Evolutionary conservation across 164 flowering plant species (phyloP).

Genomic region (Liriodendron chinense): DNA sequence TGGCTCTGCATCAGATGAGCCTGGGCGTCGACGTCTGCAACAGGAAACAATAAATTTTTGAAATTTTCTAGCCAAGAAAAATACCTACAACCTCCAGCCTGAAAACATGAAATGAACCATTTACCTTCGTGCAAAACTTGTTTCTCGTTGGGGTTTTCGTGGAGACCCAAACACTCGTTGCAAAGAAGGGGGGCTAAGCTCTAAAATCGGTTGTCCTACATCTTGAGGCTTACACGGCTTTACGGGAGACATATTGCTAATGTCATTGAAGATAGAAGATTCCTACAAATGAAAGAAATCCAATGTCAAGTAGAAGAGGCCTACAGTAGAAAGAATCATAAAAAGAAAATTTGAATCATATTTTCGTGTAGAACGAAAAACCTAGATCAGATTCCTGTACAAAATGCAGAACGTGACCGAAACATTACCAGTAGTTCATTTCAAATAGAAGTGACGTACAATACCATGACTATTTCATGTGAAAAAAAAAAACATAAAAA

Average conservation of each 20-base stretch:
- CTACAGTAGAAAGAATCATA: background rate
- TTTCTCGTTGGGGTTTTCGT: conserved; percentile 25
- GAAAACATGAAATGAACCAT: background rate
- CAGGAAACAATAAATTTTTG: background rate
- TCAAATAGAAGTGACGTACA: background rate
- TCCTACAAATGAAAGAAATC: conserved; percentile 27
- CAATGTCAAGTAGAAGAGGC: background rate
- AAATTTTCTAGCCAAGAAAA: background rate
- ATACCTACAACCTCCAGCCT: background rate
- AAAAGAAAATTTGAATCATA: background rate
- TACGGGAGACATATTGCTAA: conserved; percentile 44
- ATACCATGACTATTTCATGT: background rate
- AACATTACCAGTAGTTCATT: background rate
- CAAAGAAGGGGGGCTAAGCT: conserved; percentile 34
- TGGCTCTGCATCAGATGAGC: conserved; percentile 3
- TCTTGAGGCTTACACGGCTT: conserved; percentile 26
- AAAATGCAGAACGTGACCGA: background rate
- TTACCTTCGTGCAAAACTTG: conserved; percentile 33
- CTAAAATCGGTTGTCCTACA: conserved; percentile 32
- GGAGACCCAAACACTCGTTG: conserved; percentile 53
- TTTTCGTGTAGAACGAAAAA: background rate
- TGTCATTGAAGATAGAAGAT: conserved; percentile 39
- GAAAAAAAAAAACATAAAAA: too few relatives aligned
- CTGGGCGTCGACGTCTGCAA: background rate
- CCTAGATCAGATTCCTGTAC: background rate